Conservation (phyloP, 73 alveolate genomes). For the Uronychia setigera region DNA sequence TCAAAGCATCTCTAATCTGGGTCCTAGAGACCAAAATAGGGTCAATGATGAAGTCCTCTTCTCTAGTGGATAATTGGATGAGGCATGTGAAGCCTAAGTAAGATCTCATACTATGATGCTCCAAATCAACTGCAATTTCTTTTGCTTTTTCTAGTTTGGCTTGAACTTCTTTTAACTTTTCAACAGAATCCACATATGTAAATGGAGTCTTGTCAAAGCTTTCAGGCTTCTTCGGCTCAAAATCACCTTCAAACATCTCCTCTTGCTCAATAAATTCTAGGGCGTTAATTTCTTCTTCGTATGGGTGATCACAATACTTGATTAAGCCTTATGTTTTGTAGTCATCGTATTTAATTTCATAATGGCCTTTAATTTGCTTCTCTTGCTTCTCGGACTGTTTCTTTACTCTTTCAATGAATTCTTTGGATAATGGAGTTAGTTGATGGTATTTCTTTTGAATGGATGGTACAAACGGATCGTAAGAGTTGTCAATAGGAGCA, state of each 20-base stretch:
- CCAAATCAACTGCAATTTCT: slow-evolving; percentile 94
- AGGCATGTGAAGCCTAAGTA: slow-evolving; percentile 94
- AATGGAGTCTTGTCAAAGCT: slow-evolving; percentile 73
- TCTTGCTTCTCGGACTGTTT: slow-evolving; percentile 55
- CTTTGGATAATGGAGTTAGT: slow-evolving; percentile 51
- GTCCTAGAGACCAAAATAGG: slow-evolving; percentile 36
- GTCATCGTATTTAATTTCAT: slow-evolving; percentile 60
- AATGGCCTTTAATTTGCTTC: not conserved
- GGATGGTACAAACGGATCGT: slow-evolving; percentile 81
- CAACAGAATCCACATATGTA: slow-evolving; percentile 73
- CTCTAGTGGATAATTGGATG: slow-evolving; percentile 83
- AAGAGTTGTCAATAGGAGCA: slow-evolving; percentile 77
- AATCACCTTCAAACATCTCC: slow-evolving; percentile 26
- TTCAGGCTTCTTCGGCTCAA: slow-evolving; percentile 47
- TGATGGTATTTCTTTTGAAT: slow-evolving; percentile 67
- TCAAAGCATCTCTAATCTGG: slow-evolving; percentile 53
- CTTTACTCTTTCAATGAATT: slow-evolving; percentile 54
- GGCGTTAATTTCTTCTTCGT: slow-evolving; percentile 68
- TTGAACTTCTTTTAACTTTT: slow-evolving; percentile 69
- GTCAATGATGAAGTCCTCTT: slow-evolving; percentile 60
- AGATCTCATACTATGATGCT: slow-evolving; percentile 88
- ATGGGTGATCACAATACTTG: slow-evolving; percentile 70
- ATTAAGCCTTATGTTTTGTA: slow-evolving; percentile 52
- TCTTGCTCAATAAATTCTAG: slow-evolving; percentile 33
- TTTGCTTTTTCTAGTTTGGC: slow-evolving; percentile 63